These are phyloP conservation scores for Gracilaria domingensis DNA, from an alignment of 23 red algal genomes.

Conservation along the genomic window DNA sequence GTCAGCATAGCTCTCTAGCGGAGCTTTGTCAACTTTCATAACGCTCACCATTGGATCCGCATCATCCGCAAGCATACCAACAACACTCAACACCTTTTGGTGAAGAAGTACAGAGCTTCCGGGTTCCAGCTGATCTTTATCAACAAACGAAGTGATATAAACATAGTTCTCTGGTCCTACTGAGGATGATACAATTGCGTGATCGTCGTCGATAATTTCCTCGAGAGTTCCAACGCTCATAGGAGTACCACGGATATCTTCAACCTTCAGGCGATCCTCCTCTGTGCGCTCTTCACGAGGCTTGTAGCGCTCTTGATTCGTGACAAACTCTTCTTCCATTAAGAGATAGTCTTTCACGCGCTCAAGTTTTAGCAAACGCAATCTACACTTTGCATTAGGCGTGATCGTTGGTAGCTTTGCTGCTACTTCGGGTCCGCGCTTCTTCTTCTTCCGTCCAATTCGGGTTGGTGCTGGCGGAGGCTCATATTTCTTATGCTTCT, in stretches of 20 bases:
- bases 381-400: conserved; percentile 86
- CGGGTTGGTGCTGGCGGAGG: conserved; percentile 86
- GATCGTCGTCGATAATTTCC: conserved; percentile 99
- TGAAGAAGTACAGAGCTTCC: conserved; percentile 96
- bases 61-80: conserved; percentile 97
- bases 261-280: conserved; percentile 96
- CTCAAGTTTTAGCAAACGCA: conserved; percentile 92
- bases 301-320: conserved; percentile 86
- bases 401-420: conserved; percentile 88
- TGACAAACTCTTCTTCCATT: conserved; percentile 98
- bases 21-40: conserved; percentile 99
- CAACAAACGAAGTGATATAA: conserved; percentile 98
- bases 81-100: conserved; percentile 97
- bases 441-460: conserved; percentile 87
- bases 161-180: conserved; percentile 99
- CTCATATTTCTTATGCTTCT: conserved; percentile 97
- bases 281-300: conserved; percentile 91
- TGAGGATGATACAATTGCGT: conserved; percentile 97
- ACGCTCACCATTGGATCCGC: conserved; percentile 97
- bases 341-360: conserved; percentile 99
- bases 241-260: conserved; percentile 98
- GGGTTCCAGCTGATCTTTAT: conserved; percentile 97
- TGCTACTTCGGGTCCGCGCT: conserved; percentile 81
- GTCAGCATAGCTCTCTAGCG: conserved; percentile 95
- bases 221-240: conserved; percentile 98